phyloP scores from a whole-genome alignment of 257 asterid genomes.

The Fraxinus pennsylvanica region DNA sequence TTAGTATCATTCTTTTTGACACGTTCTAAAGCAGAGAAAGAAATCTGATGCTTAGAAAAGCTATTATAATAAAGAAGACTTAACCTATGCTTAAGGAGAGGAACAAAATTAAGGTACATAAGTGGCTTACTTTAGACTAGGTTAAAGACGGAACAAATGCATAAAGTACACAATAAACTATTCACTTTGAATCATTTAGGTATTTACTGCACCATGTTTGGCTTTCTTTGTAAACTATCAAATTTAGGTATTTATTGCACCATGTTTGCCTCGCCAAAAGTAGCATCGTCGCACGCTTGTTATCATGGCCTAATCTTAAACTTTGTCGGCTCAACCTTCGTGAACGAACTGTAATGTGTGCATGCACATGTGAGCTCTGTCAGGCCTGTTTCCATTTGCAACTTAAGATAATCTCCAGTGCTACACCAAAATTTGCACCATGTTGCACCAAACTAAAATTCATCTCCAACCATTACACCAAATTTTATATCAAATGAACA shows the following conservation, averaged over 20 bases:
- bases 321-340: not conserved
- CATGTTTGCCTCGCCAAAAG: not conserved
- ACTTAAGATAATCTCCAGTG: not conserved
- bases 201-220: slow-evolving; percentile 8
- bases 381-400: slow-evolving; percentile 28
- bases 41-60: slow-evolving; percentile 23
- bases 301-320: not conserved
- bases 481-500: too few relatives aligned
- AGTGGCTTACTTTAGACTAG: slow-evolving; percentile 46
- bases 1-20: too few relatives aligned
- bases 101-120: slow-evolving; percentile 26
- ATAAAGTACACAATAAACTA: slow-evolving; percentile 17
- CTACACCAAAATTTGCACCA: too few relatives aligned
- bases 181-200: slow-evolving; percentile 19
- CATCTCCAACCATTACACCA: too few relatives aligned
- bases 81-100: slow-evolving; percentile 30
- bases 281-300: too few relatives aligned
- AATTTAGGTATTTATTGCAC: slow-evolving; percentile 1
- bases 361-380: not conserved
- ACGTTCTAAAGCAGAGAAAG: not conserved
- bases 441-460: too few relatives aligned
- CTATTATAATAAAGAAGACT: slow-evolving; percentile 28
- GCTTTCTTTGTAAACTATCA: slow-evolving; percentile 30
- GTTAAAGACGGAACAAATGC: slow-evolving; percentile 33
- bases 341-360: too few relatives aligned